Evolutionary conservation across 2,329 filamentous ascomycete species (phyloP).

Genomic region (Daldinia sp.): DNA sequence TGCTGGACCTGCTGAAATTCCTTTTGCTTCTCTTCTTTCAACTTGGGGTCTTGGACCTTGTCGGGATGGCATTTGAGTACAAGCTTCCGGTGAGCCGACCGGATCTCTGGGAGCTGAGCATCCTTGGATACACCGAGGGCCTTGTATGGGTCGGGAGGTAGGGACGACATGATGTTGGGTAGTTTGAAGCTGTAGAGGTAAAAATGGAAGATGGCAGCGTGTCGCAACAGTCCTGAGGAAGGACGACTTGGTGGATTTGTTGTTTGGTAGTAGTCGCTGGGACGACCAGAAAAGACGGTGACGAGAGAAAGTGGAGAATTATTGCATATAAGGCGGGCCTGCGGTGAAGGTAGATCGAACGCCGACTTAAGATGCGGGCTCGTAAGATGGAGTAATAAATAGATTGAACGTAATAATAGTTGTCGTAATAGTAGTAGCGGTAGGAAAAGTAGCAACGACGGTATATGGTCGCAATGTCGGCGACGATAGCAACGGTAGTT

Average conservation of each 20-base stretch:
- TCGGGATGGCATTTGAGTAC: constrained; percentile 91
- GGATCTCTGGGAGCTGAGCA: constrained; percentile 76
- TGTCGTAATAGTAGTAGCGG: constrained; percentile 1
- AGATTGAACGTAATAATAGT: constrained; percentile 17
- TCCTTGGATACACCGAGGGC: constrained; percentile 76
- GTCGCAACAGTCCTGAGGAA: constrained; percentile 18
- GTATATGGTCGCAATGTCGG: not conserved
- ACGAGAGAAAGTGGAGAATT: constrained; percentile 36
- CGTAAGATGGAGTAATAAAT: constrained; percentile 7
- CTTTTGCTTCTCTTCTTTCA: constrained; percentile 80
- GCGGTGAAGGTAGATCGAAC: constrained; percentile 40
- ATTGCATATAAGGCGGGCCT: constrained; percentile 39
- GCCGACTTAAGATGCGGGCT: constrained; percentile 36
- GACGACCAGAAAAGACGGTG: constrained; percentile 41
- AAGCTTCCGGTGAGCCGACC: constrained; percentile 82
- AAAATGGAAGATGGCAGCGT: constrained; percentile 12
- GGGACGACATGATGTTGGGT: constrained; percentile 55
- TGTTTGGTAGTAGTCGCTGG: constrained; percentile 34
- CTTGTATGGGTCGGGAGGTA: constrained; percentile 79
- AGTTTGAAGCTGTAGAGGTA: constrained; percentile 3
- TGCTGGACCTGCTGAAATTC: constrained; percentile 93
- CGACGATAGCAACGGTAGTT: constrained; percentile 6
- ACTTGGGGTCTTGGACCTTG: constrained; percentile 80
- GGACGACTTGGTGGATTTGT: constrained; percentile 23
- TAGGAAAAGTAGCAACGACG: constrained; percentile 1